These are phyloP conservation scores for Exsudoporus frostii DNA, from an alignment of 768 basidiomycete species.

Conservation along the genomic window DNA sequence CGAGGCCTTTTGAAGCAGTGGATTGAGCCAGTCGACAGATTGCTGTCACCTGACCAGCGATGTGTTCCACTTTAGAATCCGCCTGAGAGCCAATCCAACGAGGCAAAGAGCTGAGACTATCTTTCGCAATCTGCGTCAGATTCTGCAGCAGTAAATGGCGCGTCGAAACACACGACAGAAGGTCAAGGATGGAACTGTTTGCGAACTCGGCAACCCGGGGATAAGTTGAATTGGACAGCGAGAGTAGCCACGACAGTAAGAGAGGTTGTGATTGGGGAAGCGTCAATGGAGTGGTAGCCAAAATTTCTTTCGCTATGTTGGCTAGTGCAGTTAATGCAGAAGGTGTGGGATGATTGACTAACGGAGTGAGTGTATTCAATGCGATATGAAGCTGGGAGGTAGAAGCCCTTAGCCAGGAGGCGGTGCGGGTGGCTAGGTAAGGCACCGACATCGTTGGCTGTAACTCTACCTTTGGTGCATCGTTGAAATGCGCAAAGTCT, in stretches of 20 bases:
- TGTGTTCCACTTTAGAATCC: constrained; percentile 71
- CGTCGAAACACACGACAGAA: constrained; percentile 44
- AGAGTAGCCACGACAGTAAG: constrained; percentile 69
- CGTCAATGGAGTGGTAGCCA: constrained; percentile 55
- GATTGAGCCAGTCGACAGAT: constrained; percentile 50
- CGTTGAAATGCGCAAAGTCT: constrained; percentile 46
- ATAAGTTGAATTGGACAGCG: constrained; percentile 61
- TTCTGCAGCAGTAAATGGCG: constrained; percentile 49
- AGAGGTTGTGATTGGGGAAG: constrained; percentile 67
- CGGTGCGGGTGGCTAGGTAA: constrained; percentile 56
- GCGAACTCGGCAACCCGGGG: constrained; percentile 50
- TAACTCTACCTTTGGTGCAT: constrained; percentile 9
- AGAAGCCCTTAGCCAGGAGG: constrained; percentile 79
- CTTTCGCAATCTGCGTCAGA: constrained; percentile 58
- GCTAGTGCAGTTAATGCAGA: constrained; percentile 58
- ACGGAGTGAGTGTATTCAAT: constrained; percentile 67
- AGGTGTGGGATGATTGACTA: constrained; percentile 70
- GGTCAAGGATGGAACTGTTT: constrained; percentile 40
- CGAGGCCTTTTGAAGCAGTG: constrained; percentile 11
- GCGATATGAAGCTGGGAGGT: constrained; percentile 82
- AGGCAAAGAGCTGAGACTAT: constrained; percentile 69
- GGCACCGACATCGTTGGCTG: constrained; percentile 31
- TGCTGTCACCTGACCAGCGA: constrained; percentile 64
- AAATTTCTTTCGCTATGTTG: constrained; percentile 50
- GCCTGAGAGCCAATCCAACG: constrained; percentile 65